Conservation (phyloP, 345 rosid genomes). For the Citrus mangshanensis region DNA sequence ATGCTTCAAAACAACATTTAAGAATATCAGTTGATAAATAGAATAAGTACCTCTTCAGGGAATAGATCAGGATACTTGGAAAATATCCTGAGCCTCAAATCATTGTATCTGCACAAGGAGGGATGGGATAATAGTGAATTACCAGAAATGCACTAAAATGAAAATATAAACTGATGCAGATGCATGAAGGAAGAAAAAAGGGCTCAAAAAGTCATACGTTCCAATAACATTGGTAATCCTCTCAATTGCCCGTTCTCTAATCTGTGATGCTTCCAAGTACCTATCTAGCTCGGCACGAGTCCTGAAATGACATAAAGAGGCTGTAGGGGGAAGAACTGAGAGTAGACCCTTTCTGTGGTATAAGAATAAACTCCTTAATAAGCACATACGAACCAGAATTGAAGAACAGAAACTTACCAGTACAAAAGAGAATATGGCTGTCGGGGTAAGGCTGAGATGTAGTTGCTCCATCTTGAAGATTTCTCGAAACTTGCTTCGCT, state of each 20-base stretch:
- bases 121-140: neutral
- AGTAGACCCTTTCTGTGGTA: constrained; percentile 38
- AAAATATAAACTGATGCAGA: neutral
- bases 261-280: constrained; percentile 95
- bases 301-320: constrained; percentile 61
- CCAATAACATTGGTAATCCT: constrained; percentile 81
- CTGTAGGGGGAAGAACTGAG: constrained; percentile 57
- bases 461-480: constrained; percentile 82
- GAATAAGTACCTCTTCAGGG: constrained; percentile 72
- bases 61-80: constrained; percentile 83
- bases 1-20: constrained; percentile 4
- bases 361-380: constrained; percentile 11
- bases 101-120: constrained; percentile 56
- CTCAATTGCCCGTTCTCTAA: constrained; percentile 88
- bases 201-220: constrained; percentile 51
- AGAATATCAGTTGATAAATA: neutral
- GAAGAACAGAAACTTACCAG: constrained; percentile 45
- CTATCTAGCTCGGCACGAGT: constrained; percentile 88
- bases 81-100: constrained; percentile 74
- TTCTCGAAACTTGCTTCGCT: constrained; percentile 82
- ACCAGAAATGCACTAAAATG: neutral
- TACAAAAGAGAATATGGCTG: constrained; percentile 94
- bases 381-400: neutral
- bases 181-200: constrained; percentile 6
- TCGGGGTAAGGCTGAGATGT: constrained; percentile 79